Evolutionary conservation across 2,329 filamentous ascomycete genomes (phyloP).

Genomic region (Taxawa tesnikishii): DNA sequence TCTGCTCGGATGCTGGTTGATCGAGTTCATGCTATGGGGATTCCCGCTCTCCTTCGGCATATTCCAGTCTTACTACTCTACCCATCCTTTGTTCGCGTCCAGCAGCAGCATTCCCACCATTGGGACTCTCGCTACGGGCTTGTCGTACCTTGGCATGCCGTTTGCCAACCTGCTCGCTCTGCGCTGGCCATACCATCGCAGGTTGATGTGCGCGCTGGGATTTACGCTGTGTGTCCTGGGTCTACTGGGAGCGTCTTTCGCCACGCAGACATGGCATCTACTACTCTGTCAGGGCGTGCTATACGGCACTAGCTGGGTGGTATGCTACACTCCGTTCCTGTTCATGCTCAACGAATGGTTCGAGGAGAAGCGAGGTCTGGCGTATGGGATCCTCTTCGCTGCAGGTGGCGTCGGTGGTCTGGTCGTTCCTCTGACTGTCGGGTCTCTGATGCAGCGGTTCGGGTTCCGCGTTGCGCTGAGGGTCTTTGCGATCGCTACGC

Average conservation of each 20-base stretch:
- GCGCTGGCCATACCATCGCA: constrained; percentile 26
- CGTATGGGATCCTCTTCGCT: constrained; percentile 14
- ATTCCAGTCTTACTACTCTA: constrained; percentile 58
- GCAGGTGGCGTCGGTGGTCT: constrained; percentile 14
- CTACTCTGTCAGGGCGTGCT: constrained; percentile 50
- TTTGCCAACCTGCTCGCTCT: constrained; percentile 35
- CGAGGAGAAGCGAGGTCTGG: constrained; percentile 13
- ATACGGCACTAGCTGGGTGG: constrained; percentile 45
- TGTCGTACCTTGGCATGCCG: constrained; percentile 40
- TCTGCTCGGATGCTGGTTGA: constrained; percentile 2
- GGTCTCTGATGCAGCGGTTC: constrained; percentile 11
- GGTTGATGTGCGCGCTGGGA: constrained; percentile 34
- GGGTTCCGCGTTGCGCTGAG: constrained; percentile 15
- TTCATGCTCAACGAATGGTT: constrained; percentile 19
- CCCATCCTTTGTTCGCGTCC: constrained; percentile 44
- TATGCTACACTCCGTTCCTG: constrained; percentile 17
- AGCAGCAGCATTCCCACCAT: constrained; percentile 46
- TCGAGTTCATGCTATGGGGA: constrained; percentile 22
- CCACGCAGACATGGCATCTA: constrained; percentile 39
- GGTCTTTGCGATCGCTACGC: constrained; percentile 11
- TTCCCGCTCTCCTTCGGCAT: constrained; percentile 59
- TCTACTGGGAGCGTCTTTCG: constrained; percentile 26
- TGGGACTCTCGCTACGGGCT: constrained; percentile 50
- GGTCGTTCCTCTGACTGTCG: constrained; percentile 12
- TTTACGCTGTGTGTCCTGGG: constrained; percentile 14